Base-by-base conservation (phyloP, 2,329 filamentous ascomycete genomes). In the Hysterium pulicare region DNA sequence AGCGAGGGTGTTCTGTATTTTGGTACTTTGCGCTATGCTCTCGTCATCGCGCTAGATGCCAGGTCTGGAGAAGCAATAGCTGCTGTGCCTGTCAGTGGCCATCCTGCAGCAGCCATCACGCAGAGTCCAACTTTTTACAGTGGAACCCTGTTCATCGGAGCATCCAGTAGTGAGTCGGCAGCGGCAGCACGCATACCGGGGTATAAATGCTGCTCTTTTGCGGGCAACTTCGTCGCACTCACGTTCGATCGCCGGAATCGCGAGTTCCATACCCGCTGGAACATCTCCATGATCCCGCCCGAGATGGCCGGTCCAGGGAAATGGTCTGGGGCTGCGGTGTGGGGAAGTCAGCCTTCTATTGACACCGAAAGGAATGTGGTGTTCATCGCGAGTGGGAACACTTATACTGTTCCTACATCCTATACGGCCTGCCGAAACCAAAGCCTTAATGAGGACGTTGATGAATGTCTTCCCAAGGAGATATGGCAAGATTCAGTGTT, bases 321-420 rank as follows among this genome's bases (percentile, higher is more conserved):
- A 8, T 65, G 59, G 60, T 43, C 59, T 7, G 62, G 63, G 20
- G 50, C 46, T 19, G 52, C 40, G 7, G 34, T 65, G 7, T 67
- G 62, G 63, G 62, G 63, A 15, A 53, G 49, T 30, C 57, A 62
- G 39, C 63, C 63, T 1, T 40, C 61, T 16, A 62, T 67, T 40
- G 62, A 66, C 39, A 11, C 38, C 0, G 33, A 4, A 5, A 49
- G 58, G 7, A 41, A 42, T 22, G 55, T 58, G 24, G 53, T 66
- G 7, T 62, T 59, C 40, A 46, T 62, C 38, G 61, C 46, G 15
- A 64, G 59, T 3, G 62, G 63, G 15, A 64, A 67, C 47, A 20
- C 53, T 2, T 67, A 67, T 44, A 38, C 42, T 1, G 35, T 53
- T 5, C 58, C 64, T 1, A 28, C 26, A 16, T 19, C 24, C 2